Conservation (phyloP, 1,284 basidiomycete species). For the Cryptococcus deneoformans region DNA sequence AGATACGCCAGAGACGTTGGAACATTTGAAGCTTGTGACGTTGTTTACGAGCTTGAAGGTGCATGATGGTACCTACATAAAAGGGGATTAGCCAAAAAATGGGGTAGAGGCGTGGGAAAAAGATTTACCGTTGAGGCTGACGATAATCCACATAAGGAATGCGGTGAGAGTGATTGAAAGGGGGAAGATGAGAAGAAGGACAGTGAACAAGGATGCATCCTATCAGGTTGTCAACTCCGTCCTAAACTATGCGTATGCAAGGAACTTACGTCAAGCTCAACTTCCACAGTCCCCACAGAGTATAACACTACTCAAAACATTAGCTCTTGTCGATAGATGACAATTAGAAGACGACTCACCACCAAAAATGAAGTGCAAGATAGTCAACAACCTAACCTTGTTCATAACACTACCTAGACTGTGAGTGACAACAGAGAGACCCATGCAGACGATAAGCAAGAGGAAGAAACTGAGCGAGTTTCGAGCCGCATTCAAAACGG, state of each 20-base stretch:
- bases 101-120: too few relatives aligned
- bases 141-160: slow-evolving; percentile 94
- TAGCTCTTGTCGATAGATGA: background rate
- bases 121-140: slow-evolving; percentile 65
- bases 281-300: slow-evolving; percentile 85
- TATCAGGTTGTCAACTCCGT: slow-evolving; percentile 7
- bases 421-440: slow-evolving; percentile 67
- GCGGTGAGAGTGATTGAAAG: slow-evolving; percentile 66
- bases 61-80: slow-evolving; percentile 61
- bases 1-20: slow-evolving; percentile 77
- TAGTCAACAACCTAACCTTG: slow-evolving; percentile 46
- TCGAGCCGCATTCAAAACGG: slow-evolving; percentile 83
- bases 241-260: slow-evolving; percentile 20
- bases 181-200: slow-evolving; percentile 85
- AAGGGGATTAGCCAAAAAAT: too few relatives aligned
- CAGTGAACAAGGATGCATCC: slow-evolving; percentile 71
- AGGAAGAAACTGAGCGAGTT: slow-evolving; percentile 96
- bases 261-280: slow-evolving; percentile 68
- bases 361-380: slow-evolving; percentile 84
- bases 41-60: slow-evolving; percentile 80
- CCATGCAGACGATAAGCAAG: slow-evolving; percentile 84
- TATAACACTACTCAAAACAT: slow-evolving; percentile 64
- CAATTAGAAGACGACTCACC: slow-evolving; percentile 53
- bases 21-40: slow-evolving; percentile 84
- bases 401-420: slow-evolving; percentile 47